Base-by-base conservation (phyloP, 306 rosid genomes). In the Amphicarpaea edgeworthii region DNA sequence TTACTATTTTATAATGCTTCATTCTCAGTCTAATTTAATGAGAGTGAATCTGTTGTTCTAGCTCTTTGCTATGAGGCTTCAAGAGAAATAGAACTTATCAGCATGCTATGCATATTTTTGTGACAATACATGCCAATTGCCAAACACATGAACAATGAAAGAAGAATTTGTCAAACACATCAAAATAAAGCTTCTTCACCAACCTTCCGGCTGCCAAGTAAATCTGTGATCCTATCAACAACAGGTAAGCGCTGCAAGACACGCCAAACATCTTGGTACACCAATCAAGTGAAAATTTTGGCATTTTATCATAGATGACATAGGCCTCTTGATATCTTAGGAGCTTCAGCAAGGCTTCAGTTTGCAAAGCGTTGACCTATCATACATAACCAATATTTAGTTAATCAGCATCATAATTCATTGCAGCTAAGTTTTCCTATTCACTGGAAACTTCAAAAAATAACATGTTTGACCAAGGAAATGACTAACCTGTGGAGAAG, bases 141-240 rank as follows among this genome's bases (percentile, higher is more conserved):
- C 23, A 41, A 69, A 64, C n/a, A 3, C 65, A 15, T 14, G 21
- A 45, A 45, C 11, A 20, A 58, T 14, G 45, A 55, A 5, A 11
- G 28, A 57, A 72, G 21, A 47, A 68, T 20, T 23, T 21, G 17
- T 34, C 51, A 7, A 51, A 62, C 38, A 68, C 8, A 16, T 41
- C 12, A 46, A 58, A 42, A 9, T 7, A 51, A 55, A 49, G 62
- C 53, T 19, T 47, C 49, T 76, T 61, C 30, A 72, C 91, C 54
- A 75, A 95, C 99, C 99, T 95, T 84, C 99, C 99, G 8, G 82
- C 63, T 40, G 97, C 87, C 85, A 88, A 76, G 86, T 85, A 83
- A 67, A 87, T 86, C 76, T 79, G 88, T 28, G 97, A 85, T 1
- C 81, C 85, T 21, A 89, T 83, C 91, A 88, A 83, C 68, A 80